Evolutionary conservation across 306 rosid species (phyloP).

Genomic region (Quercus cerris): DNA sequence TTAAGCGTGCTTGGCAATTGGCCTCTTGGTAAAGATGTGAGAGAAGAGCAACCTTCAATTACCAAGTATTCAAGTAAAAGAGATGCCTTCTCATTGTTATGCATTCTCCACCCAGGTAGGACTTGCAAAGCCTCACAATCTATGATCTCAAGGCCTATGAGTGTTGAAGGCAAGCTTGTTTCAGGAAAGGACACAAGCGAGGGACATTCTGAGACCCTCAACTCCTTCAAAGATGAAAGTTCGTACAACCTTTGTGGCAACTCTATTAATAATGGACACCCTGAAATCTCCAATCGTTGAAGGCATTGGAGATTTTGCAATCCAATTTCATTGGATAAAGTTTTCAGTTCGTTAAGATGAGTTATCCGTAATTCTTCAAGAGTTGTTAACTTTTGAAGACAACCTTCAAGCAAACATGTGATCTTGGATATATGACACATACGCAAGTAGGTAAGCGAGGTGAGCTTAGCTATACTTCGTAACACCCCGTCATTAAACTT

Average conservation of each 20-base stretch:
- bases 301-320: conserved; percentile 24
- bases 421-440: conserved; percentile 19
- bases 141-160: conserved; percentile 23
- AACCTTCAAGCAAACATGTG: conserved; percentile 14
- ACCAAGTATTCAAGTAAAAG: conserved; percentile 25
- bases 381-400: conserved; percentile 12
- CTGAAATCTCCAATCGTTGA: conserved; percentile 26
- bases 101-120: conserved; percentile 22
- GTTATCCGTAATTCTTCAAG: conserved; percentile 29
- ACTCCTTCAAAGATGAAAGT: conserved; percentile 22
- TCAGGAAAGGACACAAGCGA: conserved; percentile 19
- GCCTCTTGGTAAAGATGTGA: conserved; percentile 22
- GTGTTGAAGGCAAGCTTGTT: conserved; percentile 21
- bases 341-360: conserved; percentile 14
- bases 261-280: conserved; percentile 22
- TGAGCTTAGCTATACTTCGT: conserved; percentile 6
- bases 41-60: conserved; percentile 34
- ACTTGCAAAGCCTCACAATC: conserved; percentile 23
- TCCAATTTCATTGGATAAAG: conserved; percentile 25
- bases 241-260: conserved; percentile 16
- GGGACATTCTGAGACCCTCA: conserved; percentile 24
- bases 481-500: conserved; percentile 3
- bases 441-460: conserved; percentile 25
- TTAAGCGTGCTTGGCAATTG: conserved; percentile 26
- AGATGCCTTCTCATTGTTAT: background rate